Evolutionary conservation across 805 yeast species (phyloP), one percentile per base, ranked within the genome.

Genomic region (Alloascoidea africana): DNA sequence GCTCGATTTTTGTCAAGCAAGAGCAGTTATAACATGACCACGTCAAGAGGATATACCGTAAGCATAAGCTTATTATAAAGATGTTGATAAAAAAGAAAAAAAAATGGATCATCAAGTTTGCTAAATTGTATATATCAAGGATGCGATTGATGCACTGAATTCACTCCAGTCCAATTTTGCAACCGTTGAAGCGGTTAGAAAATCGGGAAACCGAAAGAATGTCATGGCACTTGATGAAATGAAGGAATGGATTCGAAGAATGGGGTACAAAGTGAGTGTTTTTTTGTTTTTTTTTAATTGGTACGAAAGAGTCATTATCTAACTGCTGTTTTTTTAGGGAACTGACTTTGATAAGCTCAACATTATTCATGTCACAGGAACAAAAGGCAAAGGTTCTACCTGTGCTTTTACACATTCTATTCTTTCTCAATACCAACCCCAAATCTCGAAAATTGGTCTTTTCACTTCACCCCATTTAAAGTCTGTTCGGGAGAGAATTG

Each of bases 311-410:
- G 46, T 62, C 45, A 67, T 67, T 0, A 63, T 63, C 48, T 41
- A 46, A 37, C 41, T 36, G 13, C 4, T 16, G 11, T 13, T 6
- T 14, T 37, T 4, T 35, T 44, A 52, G 19, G 74, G 82, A 1
- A 47, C 59, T 2, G 94, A 82, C 44, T 74, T 84, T 52, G 73
- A 87, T 58, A 66, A 58, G 42, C 55, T 91, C 47, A 87, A 87
- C 47, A 67, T 86, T 2, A 68, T 91, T 33, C 99, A 91, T 52
- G 79, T 93, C 27, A 87, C 99, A 0, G 99, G 99, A 15, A 91
- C 99, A 1, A 91, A 91, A 55, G 99, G 99, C 11, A 91, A 91
- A 59, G 99, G 99, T 1, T 86, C 96, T 0, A 89, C 97, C 0
- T 89, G 96, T 57, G 96, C 98, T 0, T 91, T 91, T 52, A 73